A percentile compares a stretch with the other conserved stretches of the same genome.
These are phyloP conservation scores for Verticillium alfalfae DNA, from an alignment of 2,329 filamentous ascomycete species.

Conservation along the genomic window DNA sequence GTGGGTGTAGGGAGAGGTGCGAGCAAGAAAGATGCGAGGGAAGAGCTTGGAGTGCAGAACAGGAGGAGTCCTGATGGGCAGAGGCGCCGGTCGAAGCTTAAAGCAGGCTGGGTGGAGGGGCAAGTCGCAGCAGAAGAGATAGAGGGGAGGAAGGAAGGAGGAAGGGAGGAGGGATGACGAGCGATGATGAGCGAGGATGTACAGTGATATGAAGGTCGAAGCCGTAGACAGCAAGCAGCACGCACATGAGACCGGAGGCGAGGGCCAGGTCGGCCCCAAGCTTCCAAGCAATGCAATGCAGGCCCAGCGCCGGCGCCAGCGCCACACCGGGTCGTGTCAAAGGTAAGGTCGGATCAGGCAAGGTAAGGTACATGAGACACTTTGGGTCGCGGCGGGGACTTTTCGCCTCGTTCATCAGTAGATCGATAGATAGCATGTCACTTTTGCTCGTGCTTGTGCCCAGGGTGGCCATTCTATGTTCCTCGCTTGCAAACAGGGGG, in stretches of 20 bases:
- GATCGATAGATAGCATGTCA: background rate
- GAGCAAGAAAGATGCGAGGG: background rate
- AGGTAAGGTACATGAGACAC: background rate
- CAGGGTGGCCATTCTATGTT: no score
- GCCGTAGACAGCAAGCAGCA: background rate
- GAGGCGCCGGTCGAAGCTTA: background rate
- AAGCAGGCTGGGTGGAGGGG: background rate
- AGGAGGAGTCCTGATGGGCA: background rate
- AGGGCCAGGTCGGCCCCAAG: background rate
- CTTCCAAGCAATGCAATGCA: background rate
- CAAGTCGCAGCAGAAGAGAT: background rate
- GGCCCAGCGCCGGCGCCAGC: background rate
- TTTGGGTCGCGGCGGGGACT: background rate
- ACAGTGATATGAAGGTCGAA: background rate
- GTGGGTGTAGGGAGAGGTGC: background rate
- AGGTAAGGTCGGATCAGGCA: background rate
- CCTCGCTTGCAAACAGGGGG: background rate
- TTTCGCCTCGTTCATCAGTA: background rate
- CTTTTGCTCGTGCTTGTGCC: no score
- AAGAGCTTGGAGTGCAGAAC: background rate
- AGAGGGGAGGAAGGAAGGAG: constrained; percentile 1
- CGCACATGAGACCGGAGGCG: background rate
- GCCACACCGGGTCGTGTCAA: background rate
- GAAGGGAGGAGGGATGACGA: background rate
- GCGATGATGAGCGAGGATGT: background rate